Evolutionary conservation across 75 land plant genomes (phyloP).

Genomic region (Picea glauca): DNA sequence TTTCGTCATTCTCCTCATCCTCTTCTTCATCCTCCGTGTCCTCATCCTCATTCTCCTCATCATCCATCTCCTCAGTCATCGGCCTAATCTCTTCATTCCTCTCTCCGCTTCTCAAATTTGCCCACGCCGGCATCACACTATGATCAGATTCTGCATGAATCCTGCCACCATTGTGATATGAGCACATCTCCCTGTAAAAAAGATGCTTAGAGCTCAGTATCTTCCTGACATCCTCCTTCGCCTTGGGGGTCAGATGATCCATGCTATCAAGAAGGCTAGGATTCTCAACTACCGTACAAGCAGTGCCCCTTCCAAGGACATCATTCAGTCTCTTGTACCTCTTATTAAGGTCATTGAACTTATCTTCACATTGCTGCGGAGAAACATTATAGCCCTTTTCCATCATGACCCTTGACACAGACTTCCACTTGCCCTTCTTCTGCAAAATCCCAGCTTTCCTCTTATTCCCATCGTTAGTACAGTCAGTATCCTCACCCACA

Average conservation of each 20-base stretch:
- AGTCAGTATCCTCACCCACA: slow-evolving; percentile 26
- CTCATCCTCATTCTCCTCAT: slow-evolving; percentile 16
- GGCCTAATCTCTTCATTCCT: slow-evolving; percentile 39
- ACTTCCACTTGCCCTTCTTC: slow-evolving; percentile 83
- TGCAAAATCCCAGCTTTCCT: slow-evolving; percentile 41
- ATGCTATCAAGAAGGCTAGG: slow-evolving; percentile 49
- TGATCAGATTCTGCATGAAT: slow-evolving; percentile 14
- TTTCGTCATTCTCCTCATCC: slow-evolving; percentile 10
- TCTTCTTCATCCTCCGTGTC: slow-evolving; percentile 12
- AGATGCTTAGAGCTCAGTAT: slow-evolving; percentile 68
- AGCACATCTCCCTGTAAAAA: slow-evolving; percentile 65
- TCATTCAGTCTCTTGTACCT: slow-evolving; percentile 71
- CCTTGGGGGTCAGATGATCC: slow-evolving; percentile 37
- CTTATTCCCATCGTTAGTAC: slow-evolving; percentile 18
- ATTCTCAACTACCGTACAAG: slow-evolving; percentile 65
- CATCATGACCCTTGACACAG: slow-evolving; percentile 55
- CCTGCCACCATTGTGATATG: slow-evolving; percentile 54
- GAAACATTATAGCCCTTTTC: slow-evolving; percentile 57
- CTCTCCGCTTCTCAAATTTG: slow-evolving; percentile 27
- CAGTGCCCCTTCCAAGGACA: slow-evolving; percentile 55
- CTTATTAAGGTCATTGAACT: slow-evolving; percentile 76
- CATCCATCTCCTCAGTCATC: slow-evolving; percentile 31
- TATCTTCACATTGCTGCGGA: slow-evolving; percentile 81
- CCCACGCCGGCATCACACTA: slow-evolving; percentile 15
- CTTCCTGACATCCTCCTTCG: slow-evolving; percentile 66